Conservation (phyloP, 2,329 filamentous ascomycete species). For the Ceratocystis harringtonii region DNA sequence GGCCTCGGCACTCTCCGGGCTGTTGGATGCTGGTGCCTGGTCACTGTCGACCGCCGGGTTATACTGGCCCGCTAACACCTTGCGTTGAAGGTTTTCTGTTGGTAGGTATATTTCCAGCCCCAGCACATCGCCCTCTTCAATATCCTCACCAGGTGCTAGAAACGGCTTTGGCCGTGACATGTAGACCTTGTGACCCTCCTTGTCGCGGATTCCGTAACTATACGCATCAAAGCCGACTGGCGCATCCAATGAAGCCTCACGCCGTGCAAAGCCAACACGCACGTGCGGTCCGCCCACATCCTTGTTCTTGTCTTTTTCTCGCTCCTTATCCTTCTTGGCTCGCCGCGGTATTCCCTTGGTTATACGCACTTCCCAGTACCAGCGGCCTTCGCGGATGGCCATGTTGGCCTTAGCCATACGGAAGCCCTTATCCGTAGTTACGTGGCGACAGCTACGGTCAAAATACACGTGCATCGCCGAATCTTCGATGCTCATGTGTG, state of each 20-base stretch:
- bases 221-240: slow-evolving; percentile 82
- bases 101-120: slow-evolving; percentile 86
- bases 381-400: slow-evolving; percentile 71
- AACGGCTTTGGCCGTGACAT: slow-evolving; percentile 89
- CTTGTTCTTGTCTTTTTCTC: slow-evolving; percentile 25
- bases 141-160: slow-evolving; percentile 61
- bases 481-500: slow-evolving; percentile 87
- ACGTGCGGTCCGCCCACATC: slow-evolving; percentile 45
- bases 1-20: slow-evolving; percentile 34
- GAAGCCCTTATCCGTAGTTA: slow-evolving; percentile 87
- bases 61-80: slow-evolving; percentile 74
- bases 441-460: slow-evolving; percentile 55
- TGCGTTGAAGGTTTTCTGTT: slow-evolving; percentile 69
- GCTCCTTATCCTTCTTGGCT: slow-evolving; percentile 24
- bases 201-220: slow-evolving; percentile 84
- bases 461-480: slow-evolving; percentile 74
- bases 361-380: slow-evolving; percentile 90
- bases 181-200: slow-evolving; percentile 79
- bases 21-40: slow-evolving; percentile 24
- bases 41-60: slow-evolving; percentile 66
- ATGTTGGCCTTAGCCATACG: slow-evolving; percentile 84
- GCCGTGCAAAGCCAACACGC: slow-evolving; percentile 71
- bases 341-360: slow-evolving; percentile 53
- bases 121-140: slow-evolving; percentile 83
- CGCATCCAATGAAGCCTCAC: slow-evolving; percentile 68